Base-by-base conservation (phyloP, 345 rosid species). In the Euphorbia tirucalli region DNA sequence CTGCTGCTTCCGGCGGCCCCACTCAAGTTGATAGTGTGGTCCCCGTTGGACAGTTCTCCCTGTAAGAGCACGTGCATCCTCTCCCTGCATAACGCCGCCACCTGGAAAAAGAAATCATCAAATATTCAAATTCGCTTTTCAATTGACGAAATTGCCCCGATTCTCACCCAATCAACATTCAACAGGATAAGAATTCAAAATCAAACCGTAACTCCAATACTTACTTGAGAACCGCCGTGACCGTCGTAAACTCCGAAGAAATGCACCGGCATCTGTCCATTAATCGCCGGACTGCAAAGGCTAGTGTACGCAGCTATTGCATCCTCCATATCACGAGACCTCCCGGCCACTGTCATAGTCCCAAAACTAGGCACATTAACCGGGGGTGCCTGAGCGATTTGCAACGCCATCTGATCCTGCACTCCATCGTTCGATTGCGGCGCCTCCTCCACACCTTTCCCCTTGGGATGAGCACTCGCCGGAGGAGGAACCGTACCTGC, bases 241-340 rank as follows among this genome's bases (percentile, higher is more conserved):
- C 98, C 98, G 71, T 93, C 98, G 76, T 77, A 93, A 11, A 93
- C 92, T 46, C 80, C 93, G 71, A 90, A 89, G 88, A 82, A 89
- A 82, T 93, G 97, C 72, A 88, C 82, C 30, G 98, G 88, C 54
- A 66, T 70, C 14, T 75, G 64, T 27, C 43, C 61, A 80, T 74
- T 82, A 28, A 88, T 10, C 56, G 75, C 87, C 69, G 90, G 89
- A 70, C 18, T 18, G 79, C 89, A 83, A 0, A 92, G 74, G 55
- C 59, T 81, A 11, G 86, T 81, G 37, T 63, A 71, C 8, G 78
- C 85, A 25, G 75, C 77, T 50, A 87, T 76, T 32, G 84, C 62
- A 28, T 90, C 93, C 65, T 92, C 96, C 96, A 88, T 88, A 24
- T 80, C 88, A 56, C 90, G 79, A 3, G 86, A 72, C 70, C 87